These are phyloP conservation scores for Solanum chilense DNA, from an alignment of 257 asterid genomes.

Conservation along the genomic window DNA sequence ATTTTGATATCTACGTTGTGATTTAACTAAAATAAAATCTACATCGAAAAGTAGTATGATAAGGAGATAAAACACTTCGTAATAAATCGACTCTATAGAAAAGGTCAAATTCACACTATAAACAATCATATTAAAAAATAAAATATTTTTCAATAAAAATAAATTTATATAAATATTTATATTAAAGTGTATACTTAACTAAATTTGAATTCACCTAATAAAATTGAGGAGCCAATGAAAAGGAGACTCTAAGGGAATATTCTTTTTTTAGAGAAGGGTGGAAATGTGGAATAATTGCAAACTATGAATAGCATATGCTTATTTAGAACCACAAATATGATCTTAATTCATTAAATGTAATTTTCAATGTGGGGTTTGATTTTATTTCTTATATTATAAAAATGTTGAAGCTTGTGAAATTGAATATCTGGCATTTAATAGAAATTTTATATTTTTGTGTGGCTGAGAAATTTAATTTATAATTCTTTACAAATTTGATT, in stretches of 20 bases:
- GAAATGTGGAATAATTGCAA: constrained; percentile 10
- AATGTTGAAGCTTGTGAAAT: not conserved
- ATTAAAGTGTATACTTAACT: no score
- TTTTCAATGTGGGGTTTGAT: not conserved
- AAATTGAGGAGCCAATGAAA: not conserved
- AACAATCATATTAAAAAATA: rapidly evolving
- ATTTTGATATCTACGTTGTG: rapidly evolving
- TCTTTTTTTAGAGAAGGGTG: constrained; percentile 12
- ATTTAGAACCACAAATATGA: no score
- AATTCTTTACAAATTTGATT: not conserved
- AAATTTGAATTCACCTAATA: rapidly evolving
- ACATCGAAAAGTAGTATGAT: no score
- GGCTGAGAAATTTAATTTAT: not conserved
- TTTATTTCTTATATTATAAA: not conserved
- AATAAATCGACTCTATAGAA: rapidly evolving
- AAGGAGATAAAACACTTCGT: rapidly evolving
- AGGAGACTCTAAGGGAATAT: constrained; percentile 26
- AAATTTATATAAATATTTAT: no score
- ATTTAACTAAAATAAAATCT: no score
- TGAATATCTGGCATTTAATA: not conserved
- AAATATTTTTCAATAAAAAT: rapidly evolving
- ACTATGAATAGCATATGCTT: constrained; percentile 35
- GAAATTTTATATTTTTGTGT: not conserved
- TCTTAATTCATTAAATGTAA: not conserved
- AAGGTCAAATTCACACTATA: rapidly evolving